Base-by-base conservation (phyloP, 2,329 filamentous ascomycete genomes). In the Hymenoscyphus fructigenus region DNA sequence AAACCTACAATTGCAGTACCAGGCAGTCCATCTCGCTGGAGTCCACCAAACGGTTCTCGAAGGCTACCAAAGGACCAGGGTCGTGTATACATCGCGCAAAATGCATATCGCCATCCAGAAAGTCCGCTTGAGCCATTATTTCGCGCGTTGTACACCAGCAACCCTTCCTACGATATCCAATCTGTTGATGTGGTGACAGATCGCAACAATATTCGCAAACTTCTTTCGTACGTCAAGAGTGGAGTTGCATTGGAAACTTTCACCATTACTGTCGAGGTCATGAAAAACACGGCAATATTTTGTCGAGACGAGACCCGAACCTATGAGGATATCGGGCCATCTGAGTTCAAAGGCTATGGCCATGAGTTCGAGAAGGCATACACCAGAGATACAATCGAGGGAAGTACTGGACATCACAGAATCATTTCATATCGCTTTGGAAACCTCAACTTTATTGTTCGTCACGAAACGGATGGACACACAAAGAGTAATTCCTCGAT, bases 201-300 rank as follows among this genome's bases (percentile, higher is more conserved):
- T 67, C 73, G 80, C 34, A 82, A 81, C 71, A 82, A 80, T 60
- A 76, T 84, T 60, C 79, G 81, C 34, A 83, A 83, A 70, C 78
- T 84, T 23, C 74, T 83, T 1, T 74, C 75, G 1, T 82, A 83
- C 65, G 66, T 82, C 59, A 72, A 78, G 2, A 62, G 56, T 28
- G 72, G 63, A 50, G 66, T 74, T 36, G 65, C 67, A 17, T 68
- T 72, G 12, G 73, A 79, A 15, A 10, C 71, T 5, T 83, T 83
- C 66, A 75, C 72, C n/a, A 80, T 84, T 50, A 64, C 75, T 0
- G 72, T 80, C 32, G 81, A 83, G 65, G 64, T 79, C 4, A 69
- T 68, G 3, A 68, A 73, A 17, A 72, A 75, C 12, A 82, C 80
- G 0, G 75, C 75, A 15, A 71, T 82, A 1, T 77, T 82, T 60